Evolutionary conservation across 2,329 filamentous ascomycete genomes (phyloP).

Genomic region (Venturia pyrina): DNA sequence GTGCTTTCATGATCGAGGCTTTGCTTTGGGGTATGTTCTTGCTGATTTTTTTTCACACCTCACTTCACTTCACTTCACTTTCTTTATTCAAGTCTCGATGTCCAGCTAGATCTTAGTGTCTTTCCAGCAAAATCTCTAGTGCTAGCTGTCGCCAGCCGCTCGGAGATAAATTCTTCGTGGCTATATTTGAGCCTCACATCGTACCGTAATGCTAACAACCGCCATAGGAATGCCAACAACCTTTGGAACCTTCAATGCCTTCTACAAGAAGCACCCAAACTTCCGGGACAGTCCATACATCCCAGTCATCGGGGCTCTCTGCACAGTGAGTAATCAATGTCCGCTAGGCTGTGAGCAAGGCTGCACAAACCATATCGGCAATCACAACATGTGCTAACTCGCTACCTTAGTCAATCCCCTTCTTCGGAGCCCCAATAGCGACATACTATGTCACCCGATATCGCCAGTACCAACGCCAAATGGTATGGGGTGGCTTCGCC

Average conservation of each 20-base stretch:
- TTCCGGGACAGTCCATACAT: slow-evolving; percentile 2
- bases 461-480: slow-evolving; percentile 9
- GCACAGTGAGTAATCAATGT: slow-evolving; percentile 5
- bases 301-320: slow-evolving; percentile 9
- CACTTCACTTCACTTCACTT: background rate
- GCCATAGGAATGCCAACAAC: slow-evolving; percentile 7
- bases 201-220: background rate
- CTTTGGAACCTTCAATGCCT: slow-evolving; percentile 7
- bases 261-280: slow-evolving; percentile 3
- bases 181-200: background rate
- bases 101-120: background rate
- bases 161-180: background rate
- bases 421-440: slow-evolving; percentile 8
- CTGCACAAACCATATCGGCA: background rate
- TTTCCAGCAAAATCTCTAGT: background rate
- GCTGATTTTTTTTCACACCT: no score
- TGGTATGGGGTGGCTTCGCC: slow-evolving; percentile 9
- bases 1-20: slow-evolving; percentile 10
- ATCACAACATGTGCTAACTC: background rate
- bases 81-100: background rate
- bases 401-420: background rate
- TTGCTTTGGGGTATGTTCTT: slow-evolving; percentile 9
- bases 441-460: background rate
- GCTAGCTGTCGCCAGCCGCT: background rate
- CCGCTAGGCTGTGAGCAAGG: background rate